phyloP scores from a whole-genome alignment of 2,329 filamentous ascomycete genomes.

The Neofusicoccum umdonicola region DNA sequence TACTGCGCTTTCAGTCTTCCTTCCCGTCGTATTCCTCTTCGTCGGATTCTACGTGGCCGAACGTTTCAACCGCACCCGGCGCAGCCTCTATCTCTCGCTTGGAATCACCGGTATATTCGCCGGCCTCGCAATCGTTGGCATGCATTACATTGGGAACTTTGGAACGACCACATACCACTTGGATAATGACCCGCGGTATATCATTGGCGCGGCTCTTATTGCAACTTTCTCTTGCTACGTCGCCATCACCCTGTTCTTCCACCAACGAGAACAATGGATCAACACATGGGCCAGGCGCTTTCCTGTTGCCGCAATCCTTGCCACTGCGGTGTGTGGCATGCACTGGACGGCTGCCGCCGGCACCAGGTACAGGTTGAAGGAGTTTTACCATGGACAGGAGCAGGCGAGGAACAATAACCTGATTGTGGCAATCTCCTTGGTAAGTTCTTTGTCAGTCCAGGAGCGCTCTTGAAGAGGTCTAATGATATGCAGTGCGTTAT shows the following conservation, averaged over 20 bases:
- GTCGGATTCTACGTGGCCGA: slow-evolving; percentile 69
- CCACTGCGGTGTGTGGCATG: slow-evolving; percentile 78
- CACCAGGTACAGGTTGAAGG: slow-evolving; percentile 62
- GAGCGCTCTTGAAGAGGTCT: neutral
- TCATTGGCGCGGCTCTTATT: slow-evolving; percentile 69
- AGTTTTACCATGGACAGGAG: slow-evolving; percentile 39
- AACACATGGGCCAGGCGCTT: slow-evolving; percentile 74
- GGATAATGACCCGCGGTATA: slow-evolving; percentile 57
- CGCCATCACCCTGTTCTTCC: slow-evolving; percentile 74
- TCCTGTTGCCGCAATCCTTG: slow-evolving; percentile 65
- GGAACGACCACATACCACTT: slow-evolving; percentile 76
- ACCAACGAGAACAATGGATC: slow-evolving; percentile 72
- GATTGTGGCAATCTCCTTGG: slow-evolving; percentile 70
- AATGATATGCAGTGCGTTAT: slow-evolving; percentile 34
- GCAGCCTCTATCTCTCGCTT: slow-evolving; percentile 30
- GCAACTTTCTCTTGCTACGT: slow-evolving; percentile 69
- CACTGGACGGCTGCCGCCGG: slow-evolving; percentile 78
- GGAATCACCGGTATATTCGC: slow-evolving; percentile 65
- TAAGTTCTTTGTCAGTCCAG: slow-evolving; percentile 40
- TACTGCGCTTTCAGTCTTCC: slow-evolving; percentile 74
- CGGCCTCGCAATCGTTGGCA: slow-evolving; percentile 73
- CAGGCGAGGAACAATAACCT: slow-evolving; percentile 61
- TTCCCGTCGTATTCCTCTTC: slow-evolving; percentile 73
- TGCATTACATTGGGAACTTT: slow-evolving; percentile 86
- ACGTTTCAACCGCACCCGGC: slow-evolving; percentile 30